Percentiles rank a stretch among this genome's conserved stretches.
Evolutionary conservation across 352 stramenopile genomes (phyloP).

Genomic region (Phytopythium aichiense): DNA sequence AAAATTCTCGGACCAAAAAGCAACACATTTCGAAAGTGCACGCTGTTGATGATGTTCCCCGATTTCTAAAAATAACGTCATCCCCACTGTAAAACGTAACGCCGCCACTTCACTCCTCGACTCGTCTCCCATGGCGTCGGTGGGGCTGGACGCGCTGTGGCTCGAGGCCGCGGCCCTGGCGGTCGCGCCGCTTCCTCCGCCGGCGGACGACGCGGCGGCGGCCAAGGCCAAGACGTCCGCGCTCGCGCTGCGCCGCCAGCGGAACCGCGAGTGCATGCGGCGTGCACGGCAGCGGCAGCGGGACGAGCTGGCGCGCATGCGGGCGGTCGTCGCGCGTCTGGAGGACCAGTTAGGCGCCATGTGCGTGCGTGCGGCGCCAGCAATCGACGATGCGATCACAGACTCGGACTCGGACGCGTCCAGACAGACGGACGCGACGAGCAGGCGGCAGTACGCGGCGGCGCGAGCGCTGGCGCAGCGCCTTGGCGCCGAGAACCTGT

Average conservation of each 20-base stretch:
- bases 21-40: too few relatives aligned
- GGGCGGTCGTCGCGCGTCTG: constrained; percentile 23
- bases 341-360: constrained; percentile 32
- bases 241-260: constrained; percentile 27
- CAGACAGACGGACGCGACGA: background rate
- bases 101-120: too few relatives aligned
- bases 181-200: too few relatives aligned
- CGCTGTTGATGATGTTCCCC: too few relatives aligned
- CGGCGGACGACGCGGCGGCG: too few relatives aligned
- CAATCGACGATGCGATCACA: background rate
- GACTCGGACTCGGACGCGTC: background rate
- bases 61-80: too few relatives aligned
- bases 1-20: too few relatives aligned
- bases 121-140: background rate
- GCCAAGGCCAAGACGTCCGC: constrained; percentile 18
- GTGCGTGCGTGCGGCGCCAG: constrained; percentile 14
- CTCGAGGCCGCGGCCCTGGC: background rate
- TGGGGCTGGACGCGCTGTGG: background rate
- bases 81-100: too few relatives aligned
- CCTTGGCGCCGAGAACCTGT: constrained; percentile 39
- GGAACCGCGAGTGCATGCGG: constrained; percentile 45
- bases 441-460: constrained; percentile 13
- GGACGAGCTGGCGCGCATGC: constrained; percentile 29
- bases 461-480: constrained; percentile 19
- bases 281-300: constrained; percentile 29